Conservation (phyloP, 2,329 filamentous ascomycete genomes). For the Alternaria postmessia region DNA sequence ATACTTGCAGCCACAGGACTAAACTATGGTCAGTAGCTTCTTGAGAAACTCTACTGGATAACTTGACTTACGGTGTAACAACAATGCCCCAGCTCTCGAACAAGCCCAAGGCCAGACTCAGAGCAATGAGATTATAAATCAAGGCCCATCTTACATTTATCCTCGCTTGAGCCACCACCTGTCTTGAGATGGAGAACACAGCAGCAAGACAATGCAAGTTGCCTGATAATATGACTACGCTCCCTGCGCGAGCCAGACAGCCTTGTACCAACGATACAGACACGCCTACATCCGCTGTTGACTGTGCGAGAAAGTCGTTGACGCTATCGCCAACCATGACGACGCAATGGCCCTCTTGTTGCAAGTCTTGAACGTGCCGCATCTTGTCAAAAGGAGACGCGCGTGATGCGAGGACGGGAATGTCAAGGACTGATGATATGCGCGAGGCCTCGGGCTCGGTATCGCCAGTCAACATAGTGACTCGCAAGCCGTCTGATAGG, state of each 20-base stretch:
- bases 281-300: constrained; percentile 13
- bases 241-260: constrained; percentile 8
- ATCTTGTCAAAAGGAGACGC: constrained; percentile 15
- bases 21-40: neutral
- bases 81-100: neutral
- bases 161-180: neutral
- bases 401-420: constrained; percentile 10
- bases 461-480: constrained; percentile 16
- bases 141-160: neutral
- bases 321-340: constrained; percentile 17
- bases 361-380: constrained; percentile 5
- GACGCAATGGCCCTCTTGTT: constrained; percentile 8
- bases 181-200: neutral
- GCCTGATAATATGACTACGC: constrained; percentile 12
- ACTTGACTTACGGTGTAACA: neutral
- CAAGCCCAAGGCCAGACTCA: neutral
- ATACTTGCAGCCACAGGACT: constrained; percentile 3
- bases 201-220: neutral
- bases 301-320: constrained; percentile 13
- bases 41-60: neutral
- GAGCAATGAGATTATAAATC: neutral
- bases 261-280: constrained; percentile 15
- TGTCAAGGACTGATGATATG: constrained; percentile 9
- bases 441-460: constrained; percentile 2
- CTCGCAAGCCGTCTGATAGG: neutral